A percentile compares a stretch with the other conserved stretches of the same genome.
phyloP scores from a whole-genome alignment of 2,329 filamentous ascomycete species.

The Ophiognomonia clavigignenti-juglandacearum region DNA sequence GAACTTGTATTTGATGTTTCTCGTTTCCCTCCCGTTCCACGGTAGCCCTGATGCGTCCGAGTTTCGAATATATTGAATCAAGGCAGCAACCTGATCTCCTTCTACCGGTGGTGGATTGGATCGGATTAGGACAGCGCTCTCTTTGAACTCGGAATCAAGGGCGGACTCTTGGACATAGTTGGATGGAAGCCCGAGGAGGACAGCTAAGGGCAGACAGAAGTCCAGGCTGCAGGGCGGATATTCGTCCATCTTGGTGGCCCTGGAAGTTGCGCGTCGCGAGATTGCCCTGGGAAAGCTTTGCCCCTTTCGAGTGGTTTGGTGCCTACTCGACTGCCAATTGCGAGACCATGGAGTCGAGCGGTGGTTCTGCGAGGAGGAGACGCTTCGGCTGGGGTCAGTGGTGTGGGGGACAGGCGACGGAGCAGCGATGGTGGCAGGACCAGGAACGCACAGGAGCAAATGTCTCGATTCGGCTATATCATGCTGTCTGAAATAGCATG shows the following conservation, averaged over 20 bases:
- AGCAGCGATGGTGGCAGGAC: not conserved
- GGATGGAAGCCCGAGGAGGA: conserved; percentile 69
- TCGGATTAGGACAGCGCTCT: conserved; percentile 56
- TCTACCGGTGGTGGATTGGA: conserved; percentile 68
- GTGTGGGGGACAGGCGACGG: not conserved
- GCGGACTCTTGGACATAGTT: conserved; percentile 35
- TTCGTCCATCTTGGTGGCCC: conserved; percentile 58
- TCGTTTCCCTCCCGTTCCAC: conserved; percentile 59
- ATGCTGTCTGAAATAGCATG: not conserved
- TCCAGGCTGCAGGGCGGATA: conserved; percentile 75
- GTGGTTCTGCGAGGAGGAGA: not conserved
- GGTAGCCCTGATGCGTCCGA: conserved; percentile 60
- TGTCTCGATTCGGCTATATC: not conserved
- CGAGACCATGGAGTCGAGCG: not conserved
- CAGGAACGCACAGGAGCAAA: not conserved
- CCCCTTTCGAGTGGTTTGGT: not conserved
- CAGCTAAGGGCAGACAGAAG: conserved; percentile 80
- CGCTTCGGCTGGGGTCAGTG: not conserved
- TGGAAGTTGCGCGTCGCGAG: not conserved
- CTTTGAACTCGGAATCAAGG: conserved; percentile 48
- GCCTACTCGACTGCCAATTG: not conserved
- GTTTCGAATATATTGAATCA: conserved; percentile 62
- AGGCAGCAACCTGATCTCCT: conserved; percentile 56
- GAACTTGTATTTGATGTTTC: conserved; percentile 50
- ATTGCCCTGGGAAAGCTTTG: not conserved